Conservation (phyloP, 192 early-diverging fungal genomes). For the Mortierella alpina region DNA sequence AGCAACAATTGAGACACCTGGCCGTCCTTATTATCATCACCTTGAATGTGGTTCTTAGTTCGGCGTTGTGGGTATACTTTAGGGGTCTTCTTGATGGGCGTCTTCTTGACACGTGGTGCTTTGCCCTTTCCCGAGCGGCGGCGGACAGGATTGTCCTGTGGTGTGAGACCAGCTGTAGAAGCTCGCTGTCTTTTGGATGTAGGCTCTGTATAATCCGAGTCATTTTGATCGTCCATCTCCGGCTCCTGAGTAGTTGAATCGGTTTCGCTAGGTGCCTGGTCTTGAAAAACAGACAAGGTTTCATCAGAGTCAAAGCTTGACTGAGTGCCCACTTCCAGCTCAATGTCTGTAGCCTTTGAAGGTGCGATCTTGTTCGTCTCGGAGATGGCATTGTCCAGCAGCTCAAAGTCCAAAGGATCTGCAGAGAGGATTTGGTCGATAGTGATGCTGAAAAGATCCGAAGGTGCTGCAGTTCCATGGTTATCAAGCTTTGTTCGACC, state of each 20-base stretch:
- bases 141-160: too few relatives aligned
- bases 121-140: not conserved
- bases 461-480: conserved; percentile 29
- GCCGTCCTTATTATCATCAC: too few relatives aligned
- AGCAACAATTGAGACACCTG: too few relatives aligned
- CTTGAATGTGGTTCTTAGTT: not conserved
- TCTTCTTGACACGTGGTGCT: conserved; percentile 21
- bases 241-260: not conserved
- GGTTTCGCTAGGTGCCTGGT: too few relatives aligned
- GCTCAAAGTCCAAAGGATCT: conserved; percentile 9
- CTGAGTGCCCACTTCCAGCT: too few relatives aligned
- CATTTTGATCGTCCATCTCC: not conserved
- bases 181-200: not conserved
- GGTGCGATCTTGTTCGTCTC: too few relatives aligned
- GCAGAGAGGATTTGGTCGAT: conserved; percentile 28
- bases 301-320: not conserved
- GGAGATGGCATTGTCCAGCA: too few relatives aligned
- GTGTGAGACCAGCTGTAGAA: too few relatives aligned
- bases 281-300: not conserved
- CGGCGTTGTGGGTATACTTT: conserved; percentile 37
- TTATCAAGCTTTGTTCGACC: not conserved
- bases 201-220: not conserved
- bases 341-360: too few relatives aligned
- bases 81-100: conserved; percentile 8
- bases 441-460: conserved; percentile 27